Base-by-base conservation (phyloP, 1,284 basidiomycete genomes). In the Tylopilus sp. region DNA sequence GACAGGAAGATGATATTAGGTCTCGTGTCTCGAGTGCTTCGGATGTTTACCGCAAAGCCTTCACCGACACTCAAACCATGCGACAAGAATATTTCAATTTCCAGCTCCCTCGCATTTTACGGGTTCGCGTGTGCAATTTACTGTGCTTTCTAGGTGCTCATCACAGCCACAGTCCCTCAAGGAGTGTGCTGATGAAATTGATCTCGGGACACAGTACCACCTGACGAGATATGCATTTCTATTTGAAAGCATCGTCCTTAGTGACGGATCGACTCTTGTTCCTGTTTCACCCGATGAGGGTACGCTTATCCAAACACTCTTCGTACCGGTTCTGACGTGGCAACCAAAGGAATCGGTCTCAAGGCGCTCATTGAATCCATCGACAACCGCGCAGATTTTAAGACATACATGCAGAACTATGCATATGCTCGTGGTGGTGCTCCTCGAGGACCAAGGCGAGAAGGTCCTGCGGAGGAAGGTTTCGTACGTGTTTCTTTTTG, bases 61-160 rank as follows among this genome's bases (percentile, higher is more conserved):
- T 97, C n/a, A 80, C 83, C 24, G 91, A 94, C 58, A 91, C 90
- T 10, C 94, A 97, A 69, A 76, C 83, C 3, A 82, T 93, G 70
- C 79, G 94, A 46, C 94, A 97, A 68, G 95, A 99, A 66, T 98
- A 95, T 69, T 99, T 97, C 71, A 95, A 96, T 68, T 88, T 95
- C 63, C 95, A 98, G 64, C 73, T 97, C 40, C 95, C 96, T 39
- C 86, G 93, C 59, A 90, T 98, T 56, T 71, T 99, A 41, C 80
- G 96, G 44, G 93, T 94, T 66, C 66, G 86, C 76, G 41, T 41
- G 24, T 46, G 21, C 36, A 47, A 35, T 53, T 17, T 44, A 42
- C 34, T 38, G 31, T 30, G 30, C 33, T 31, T 26, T 47, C 30
- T 40, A 39, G 40, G 29, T 37, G 21, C 54, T 66, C 41, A 67